Percentiles rank a stretch among this genome's conserved stretches.
These are phyloP conservation scores for Arthrobotrys megalospora DNA, from an alignment of 2,329 filamentous ascomycete species.

Conservation along the genomic window DNA sequence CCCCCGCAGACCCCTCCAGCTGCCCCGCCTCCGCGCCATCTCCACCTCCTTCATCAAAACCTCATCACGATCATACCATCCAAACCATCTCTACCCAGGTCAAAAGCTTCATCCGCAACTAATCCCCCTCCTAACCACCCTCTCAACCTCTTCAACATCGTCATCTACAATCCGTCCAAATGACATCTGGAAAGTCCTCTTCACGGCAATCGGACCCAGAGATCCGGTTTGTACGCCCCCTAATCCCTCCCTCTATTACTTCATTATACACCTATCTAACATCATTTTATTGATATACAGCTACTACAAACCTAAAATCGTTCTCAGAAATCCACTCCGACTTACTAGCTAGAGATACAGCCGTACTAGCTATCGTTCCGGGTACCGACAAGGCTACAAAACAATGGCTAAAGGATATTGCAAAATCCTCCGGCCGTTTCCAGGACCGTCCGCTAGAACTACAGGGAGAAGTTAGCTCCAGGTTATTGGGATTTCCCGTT, in stretches of 20 bases:
- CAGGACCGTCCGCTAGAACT: slow-evolving; percentile 7
- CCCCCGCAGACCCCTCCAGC: slow-evolving; percentile 4
- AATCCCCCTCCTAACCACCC: slow-evolving; percentile 33
- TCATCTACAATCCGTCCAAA: background rate
- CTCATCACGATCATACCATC: slow-evolving; percentile 12
- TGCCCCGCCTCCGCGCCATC: slow-evolving; percentile 24
- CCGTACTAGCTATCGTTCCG: slow-evolving; percentile 39
- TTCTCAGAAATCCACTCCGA: slow-evolving; percentile 47
- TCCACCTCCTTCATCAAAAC: background rate
- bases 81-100: slow-evolving; percentile 33
- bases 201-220: slow-evolving; percentile 39
- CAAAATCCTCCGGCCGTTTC: slow-evolving; percentile 1
- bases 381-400: slow-evolving; percentile 20
- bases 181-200: slow-evolving; percentile 52
- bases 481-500: slow-evolving; percentile 38
- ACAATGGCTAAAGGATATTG: slow-evolving; percentile 52
- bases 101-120: slow-evolving; percentile 42
- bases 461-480: background rate
- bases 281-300: slow-evolving; percentile 13
- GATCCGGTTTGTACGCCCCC: slow-evolving; percentile 58
- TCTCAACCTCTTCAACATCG: background rate
- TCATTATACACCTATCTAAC: background rate
- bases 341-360: slow-evolving; percentile 40
- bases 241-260: background rate
- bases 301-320: slow-evolving; percentile 54